phyloP scores from a whole-genome alignment of 352 stramenopile species.

The Phytophthora hybrid region DNA sequence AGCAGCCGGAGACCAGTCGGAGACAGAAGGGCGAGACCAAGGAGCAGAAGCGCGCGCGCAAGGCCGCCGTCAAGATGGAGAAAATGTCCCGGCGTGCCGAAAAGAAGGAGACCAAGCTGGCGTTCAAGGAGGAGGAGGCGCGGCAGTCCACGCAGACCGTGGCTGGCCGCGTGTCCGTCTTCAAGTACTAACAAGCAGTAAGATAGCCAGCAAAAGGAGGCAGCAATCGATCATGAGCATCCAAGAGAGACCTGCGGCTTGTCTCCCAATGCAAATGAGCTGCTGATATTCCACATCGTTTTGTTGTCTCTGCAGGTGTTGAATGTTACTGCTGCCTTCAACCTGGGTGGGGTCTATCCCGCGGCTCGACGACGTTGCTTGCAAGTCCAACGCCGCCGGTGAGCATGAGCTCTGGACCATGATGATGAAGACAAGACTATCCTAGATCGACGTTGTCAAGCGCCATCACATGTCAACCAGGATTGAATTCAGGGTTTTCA shows the following conservation, averaged over 20 bases:
- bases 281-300: not conserved
- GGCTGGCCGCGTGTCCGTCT: constrained; percentile 72
- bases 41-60: constrained; percentile 94
- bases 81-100: constrained; percentile 91
- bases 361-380: not conserved
- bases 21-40: constrained; percentile 88
- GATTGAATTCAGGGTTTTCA: constrained; percentile 12
- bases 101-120: constrained; percentile 96
- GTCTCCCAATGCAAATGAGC: not conserved
- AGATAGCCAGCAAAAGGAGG: constrained; percentile 17
- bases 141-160: constrained; percentile 70
- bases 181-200: constrained; percentile 69
- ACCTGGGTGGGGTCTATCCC: constrained; percentile 20
- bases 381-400: constrained; percentile 8
- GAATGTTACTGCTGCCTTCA: constrained; percentile 11
- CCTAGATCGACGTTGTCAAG: too few relatives aligned
- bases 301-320: not conserved
- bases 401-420: not conserved
- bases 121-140: constrained; percentile 94
- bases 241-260: not conserved
- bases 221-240: constrained; percentile 20
- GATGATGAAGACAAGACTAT: too few relatives aligned
- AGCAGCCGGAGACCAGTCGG: constrained; percentile 31
- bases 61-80: constrained; percentile 93
- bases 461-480: too few relatives aligned